These are phyloP conservation scores for Epichloe elymi DNA, from an alignment of 2,329 filamentous ascomycete species.

Conservation along the genomic window DNA sequence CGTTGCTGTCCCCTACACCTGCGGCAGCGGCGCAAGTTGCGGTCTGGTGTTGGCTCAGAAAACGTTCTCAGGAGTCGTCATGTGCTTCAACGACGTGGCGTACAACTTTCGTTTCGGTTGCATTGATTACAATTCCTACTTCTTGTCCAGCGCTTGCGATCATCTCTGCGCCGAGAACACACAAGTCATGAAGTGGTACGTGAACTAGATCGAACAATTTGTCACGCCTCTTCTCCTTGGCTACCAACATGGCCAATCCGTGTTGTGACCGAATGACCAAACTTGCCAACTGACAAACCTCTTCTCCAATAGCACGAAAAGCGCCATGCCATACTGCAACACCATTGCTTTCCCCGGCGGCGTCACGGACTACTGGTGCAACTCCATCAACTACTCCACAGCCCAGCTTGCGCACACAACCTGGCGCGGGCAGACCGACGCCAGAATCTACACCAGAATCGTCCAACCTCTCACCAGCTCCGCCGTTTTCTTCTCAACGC, in stretches of 20 bases:
- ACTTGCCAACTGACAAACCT: background rate
- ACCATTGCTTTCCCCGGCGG: conserved; percentile 29
- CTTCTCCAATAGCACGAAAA: conserved; percentile 20
- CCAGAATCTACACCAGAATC: background rate
- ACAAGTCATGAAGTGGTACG: conserved; percentile 33
- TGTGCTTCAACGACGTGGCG: conserved; percentile 25
- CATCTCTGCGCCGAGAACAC: conserved; percentile 26
- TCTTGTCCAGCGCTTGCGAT: conserved; percentile 24
- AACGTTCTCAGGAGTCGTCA: conserved; percentile 22
- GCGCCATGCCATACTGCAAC: conserved; percentile 27
- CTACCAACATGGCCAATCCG: background rate
- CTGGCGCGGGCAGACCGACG: conserved; percentile 22
- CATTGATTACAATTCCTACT: conserved; percentile 24
- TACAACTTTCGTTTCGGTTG: conserved; percentile 26
- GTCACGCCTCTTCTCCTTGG: background rate
- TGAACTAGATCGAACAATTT: background rate
- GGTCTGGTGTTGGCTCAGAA: conserved; percentile 24
- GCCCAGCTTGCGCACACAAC: conserved; percentile 27
- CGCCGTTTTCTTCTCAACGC: background rate
- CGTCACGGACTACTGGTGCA: conserved; percentile 33
- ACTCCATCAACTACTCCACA: conserved; percentile 18
- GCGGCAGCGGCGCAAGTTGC: conserved; percentile 22
- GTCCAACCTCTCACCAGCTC: background rate
- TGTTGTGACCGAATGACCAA: background rate
- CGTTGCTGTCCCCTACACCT: conserved; percentile 26